A percentile compares a stretch with the other conserved stretches of the same genome.
phyloP scores from a whole-genome alignment of 352 stramenopile genomes.

The Globisporangium perplexum region DNA sequence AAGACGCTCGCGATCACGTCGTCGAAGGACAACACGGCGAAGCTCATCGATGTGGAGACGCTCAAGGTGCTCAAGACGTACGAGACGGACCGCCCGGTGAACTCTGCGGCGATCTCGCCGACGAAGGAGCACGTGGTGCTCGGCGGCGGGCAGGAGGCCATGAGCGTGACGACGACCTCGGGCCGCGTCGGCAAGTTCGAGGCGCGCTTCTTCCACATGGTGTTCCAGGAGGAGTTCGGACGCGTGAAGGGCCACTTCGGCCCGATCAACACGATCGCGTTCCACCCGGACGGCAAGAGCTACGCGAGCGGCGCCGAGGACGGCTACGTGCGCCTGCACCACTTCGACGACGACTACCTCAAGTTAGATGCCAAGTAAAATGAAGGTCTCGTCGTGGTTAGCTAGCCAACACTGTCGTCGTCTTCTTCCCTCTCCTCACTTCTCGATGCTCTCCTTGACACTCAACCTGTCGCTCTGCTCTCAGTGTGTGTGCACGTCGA shows the following conservation, averaged over 20 bases:
- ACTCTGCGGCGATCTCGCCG: conserved; percentile 97
- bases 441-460: no score
- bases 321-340: conserved; percentile 96
- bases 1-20: conserved; percentile 97
- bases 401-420: neutral
- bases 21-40: conserved; percentile 96
- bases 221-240: conserved; percentile 98
- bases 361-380: conserved; percentile 55
- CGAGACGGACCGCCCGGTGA: conserved; percentile 97
- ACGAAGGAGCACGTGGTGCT: conserved; percentile 96
- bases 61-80: conserved; percentile 97
- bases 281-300: conserved; percentile 97
- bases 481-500: no score
- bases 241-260: conserved; percentile 99
- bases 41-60: conserved; percentile 94
- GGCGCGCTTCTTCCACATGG: conserved; percentile 98
- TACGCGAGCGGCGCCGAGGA: conserved; percentile 99
- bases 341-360: conserved; percentile 98
- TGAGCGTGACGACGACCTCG: conserved; percentile 96
- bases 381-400: conserved; percentile 10
- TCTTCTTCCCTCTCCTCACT: no score
- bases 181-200: conserved; percentile 93
- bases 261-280: conserved; percentile 98
- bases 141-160: conserved; percentile 98
- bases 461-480: no score